Conservation (phyloP, 768 basidiomycete species). For the Termitomyces sp. region DNA sequence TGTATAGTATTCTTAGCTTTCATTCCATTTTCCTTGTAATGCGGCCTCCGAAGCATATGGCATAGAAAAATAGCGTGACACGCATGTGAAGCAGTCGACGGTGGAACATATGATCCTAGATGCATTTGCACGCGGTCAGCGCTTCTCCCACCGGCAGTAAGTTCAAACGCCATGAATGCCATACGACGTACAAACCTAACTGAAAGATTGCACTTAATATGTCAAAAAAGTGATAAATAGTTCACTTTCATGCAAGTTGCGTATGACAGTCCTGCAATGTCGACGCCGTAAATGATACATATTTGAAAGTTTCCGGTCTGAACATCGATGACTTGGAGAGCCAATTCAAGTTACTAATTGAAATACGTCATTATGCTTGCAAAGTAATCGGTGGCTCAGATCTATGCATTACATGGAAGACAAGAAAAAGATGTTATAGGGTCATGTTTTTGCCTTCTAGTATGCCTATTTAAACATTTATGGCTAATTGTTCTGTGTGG, state of each 20-base stretch:
- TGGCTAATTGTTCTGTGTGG: too few species aligned
- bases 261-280: neutral
- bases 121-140: neutral
- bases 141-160: constrained; percentile 1
- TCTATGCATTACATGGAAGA: too few species aligned
- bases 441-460: too few species aligned
- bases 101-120: neutral
- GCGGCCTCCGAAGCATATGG: neutral
- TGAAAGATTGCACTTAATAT: neutral
- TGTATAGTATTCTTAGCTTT: neutral
- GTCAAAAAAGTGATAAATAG: neutral
- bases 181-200: neutral
- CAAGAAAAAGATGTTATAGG: too few species aligned
- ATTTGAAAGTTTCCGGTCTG: neutral
- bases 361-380: too few species aligned
- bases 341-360: too few species aligned
- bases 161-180: neutral
- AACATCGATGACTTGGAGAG: neutral
- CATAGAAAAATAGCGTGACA: neutral
- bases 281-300: neutral
- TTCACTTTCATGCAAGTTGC: neutral
- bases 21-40: neutral
- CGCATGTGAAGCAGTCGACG: neutral
- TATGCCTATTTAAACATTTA: too few species aligned
- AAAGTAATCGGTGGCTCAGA: too few species aligned